phyloP scores from a whole-genome alignment of 1,284 basidiomycete genomes.

The Heterobasidion occidentale region DNA sequence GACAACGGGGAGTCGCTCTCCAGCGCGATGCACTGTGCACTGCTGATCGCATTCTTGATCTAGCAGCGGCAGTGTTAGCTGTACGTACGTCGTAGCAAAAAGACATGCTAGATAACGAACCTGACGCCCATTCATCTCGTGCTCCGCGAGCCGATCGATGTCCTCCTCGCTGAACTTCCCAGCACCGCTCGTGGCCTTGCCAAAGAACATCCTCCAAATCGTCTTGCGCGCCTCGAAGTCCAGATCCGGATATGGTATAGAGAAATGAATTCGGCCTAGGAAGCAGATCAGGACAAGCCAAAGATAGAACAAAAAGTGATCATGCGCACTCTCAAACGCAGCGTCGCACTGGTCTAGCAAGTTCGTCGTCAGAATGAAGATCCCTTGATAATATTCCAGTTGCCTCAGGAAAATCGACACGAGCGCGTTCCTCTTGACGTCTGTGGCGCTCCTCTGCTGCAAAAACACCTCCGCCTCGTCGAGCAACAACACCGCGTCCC shows the following conservation, averaged over 20 bases:
- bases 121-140: slow-evolving; percentile 10
- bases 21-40: slow-evolving; percentile 25
- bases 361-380: slow-evolving; percentile 31
- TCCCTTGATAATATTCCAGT: slow-evolving; percentile 26
- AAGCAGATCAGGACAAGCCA: neutral
- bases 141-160: slow-evolving; percentile 4
- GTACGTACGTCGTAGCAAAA: neutral
- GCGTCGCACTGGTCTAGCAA: slow-evolving; percentile 22
- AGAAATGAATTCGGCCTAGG: slow-evolving; percentile 22
- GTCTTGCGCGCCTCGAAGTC: slow-evolving; percentile 12
- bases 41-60: slow-evolving; percentile 19
- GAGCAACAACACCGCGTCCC: slow-evolving; percentile 28
- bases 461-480: slow-evolving; percentile 32
- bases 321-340: slow-evolving; percentile 25
- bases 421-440: slow-evolving; percentile 25
- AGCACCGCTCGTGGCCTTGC: neutral
- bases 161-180: slow-evolving; percentile 6
- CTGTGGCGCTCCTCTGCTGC: slow-evolving; percentile 16
- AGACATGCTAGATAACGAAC: neutral
- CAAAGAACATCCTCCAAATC: slow-evolving; percentile 21
- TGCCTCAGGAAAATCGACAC: slow-evolving; percentile 27
- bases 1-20: slow-evolving; percentile 14
- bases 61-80: neutral
- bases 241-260: slow-evolving; percentile 21
- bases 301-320: neutral